These are phyloP conservation scores for Coprinellus micaceus DNA, from an alignment of 768 basidiomycete species.

Conservation along the genomic window DNA sequence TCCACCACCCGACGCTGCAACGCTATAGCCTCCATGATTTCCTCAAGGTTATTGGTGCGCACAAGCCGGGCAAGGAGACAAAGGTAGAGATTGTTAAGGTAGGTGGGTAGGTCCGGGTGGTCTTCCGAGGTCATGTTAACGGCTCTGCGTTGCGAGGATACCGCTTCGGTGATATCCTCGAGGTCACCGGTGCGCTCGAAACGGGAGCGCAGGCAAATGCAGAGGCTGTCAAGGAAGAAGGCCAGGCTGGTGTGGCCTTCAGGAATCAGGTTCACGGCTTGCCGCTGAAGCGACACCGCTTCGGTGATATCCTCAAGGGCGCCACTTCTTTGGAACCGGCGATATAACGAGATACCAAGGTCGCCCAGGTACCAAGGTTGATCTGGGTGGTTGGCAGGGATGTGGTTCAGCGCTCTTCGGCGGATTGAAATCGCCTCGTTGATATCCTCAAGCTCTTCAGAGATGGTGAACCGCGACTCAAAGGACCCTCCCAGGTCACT, in stretches of 20 bases:
- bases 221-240: no score
- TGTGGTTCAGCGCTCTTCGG: no score
- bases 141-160: background rate
- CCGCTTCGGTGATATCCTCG: background rate
- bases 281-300: background rate
- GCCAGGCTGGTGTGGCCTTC: background rate
- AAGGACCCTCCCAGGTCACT: no score
- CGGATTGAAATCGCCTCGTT: no score
- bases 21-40: constrained; percentile 25
- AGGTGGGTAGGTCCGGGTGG: constrained; percentile 13
- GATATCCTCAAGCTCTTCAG: no score
- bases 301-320: background rate
- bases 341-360: background rate
- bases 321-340: no score
- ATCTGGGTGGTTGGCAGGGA: no score
- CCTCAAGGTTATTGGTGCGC: constrained; percentile 15
- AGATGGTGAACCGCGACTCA: no score
- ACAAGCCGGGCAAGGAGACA: constrained; percentile 21
- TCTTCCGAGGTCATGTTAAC: constrained; percentile 4
- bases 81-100: constrained; percentile 11
- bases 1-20: constrained; percentile 14
- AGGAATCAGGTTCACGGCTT: background rate
- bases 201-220: background rate
- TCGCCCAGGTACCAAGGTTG: no score
- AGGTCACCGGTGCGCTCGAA: background rate